Percentiles rank a stretch among this genome's conserved stretches.
These are phyloP conservation scores for Pontederia crassipes DNA, from an alignment of 176 grass and related monocot genomes.

Conservation along the genomic window DNA sequence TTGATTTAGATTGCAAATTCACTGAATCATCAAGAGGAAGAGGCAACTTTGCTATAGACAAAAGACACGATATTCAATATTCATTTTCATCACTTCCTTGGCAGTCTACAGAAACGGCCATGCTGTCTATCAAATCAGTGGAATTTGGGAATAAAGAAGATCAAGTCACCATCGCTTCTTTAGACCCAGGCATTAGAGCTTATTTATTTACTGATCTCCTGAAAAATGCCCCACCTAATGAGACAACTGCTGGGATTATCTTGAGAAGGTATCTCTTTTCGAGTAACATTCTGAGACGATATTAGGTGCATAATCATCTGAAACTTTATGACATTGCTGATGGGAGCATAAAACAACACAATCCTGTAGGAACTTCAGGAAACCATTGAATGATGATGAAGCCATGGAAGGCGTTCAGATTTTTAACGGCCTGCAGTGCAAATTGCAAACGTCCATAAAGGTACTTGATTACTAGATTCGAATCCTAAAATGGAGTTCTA, in stretches of 20 bases:
- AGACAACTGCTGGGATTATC: constrained; percentile 39
- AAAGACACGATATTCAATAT: neutral
- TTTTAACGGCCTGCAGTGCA: constrained; percentile 85
- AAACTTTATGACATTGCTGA: neutral
- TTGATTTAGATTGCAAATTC: neutral
- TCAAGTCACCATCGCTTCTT: constrained; percentile 27
- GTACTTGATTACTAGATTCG: constrained; percentile 15
- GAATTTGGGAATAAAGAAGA: constrained; percentile 37
- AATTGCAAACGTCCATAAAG: constrained; percentile 62
- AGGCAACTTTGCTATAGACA: neutral
- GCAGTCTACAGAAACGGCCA: constrained; percentile 30
- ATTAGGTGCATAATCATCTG: neutral
- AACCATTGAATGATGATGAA: constrained; percentile 40
- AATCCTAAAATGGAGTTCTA: neutral
- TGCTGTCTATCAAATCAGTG: constrained; percentile 42
- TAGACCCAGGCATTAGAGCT: constrained; percentile 30
- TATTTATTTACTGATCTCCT: constrained; percentile 32
- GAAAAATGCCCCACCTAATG: constrained; percentile 30
- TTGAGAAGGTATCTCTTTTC: constrained; percentile 49
- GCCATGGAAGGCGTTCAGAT: constrained; percentile 48
- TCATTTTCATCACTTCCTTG: neutral
- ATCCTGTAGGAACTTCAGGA: constrained; percentile 49
- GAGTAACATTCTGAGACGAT: neutral
- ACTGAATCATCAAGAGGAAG: neutral
- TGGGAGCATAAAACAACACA: no score